Conservation (phyloP, 2,329 filamentous ascomycete species). For the Ceratocystis papillata region DNA sequence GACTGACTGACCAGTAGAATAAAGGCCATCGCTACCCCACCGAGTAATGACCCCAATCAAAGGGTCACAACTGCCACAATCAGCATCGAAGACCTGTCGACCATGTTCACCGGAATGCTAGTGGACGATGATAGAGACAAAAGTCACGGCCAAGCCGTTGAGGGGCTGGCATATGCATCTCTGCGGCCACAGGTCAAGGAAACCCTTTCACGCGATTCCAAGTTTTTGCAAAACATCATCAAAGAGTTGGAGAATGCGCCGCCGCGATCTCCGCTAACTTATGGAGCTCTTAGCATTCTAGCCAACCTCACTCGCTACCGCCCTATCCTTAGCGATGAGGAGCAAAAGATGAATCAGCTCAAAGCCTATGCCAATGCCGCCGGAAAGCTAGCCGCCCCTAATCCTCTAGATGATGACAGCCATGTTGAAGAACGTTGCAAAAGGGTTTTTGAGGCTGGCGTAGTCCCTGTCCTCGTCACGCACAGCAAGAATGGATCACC, state of each 20-base stretch:
- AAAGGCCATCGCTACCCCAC: slow-evolving; percentile 44
- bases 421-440: slow-evolving; percentile 67
- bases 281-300: slow-evolving; percentile 77
- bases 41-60: slow-evolving; percentile 34
- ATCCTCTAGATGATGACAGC: slow-evolving; percentile 64
- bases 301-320: slow-evolving; percentile 74
- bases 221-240: slow-evolving; percentile 60
- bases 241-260: slow-evolving; percentile 48
- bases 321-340: slow-evolving; percentile 71
- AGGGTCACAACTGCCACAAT: slow-evolving; percentile 45
- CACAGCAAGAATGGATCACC: slow-evolving; percentile 63
- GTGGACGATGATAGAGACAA: slow-evolving; percentile 37
- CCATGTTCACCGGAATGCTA: slow-evolving; percentile 56
- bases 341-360: slow-evolving; percentile 81
- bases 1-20: slow-evolving; percentile 38
- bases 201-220: slow-evolving; percentile 55
- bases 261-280: slow-evolving; percentile 60
- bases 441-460: slow-evolving; percentile 64
- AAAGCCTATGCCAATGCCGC: slow-evolving; percentile 88
- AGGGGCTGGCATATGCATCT: slow-evolving; percentile 86
- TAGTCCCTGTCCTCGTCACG: slow-evolving; percentile 65
- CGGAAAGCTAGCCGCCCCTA: slow-evolving; percentile 50
- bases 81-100: slow-evolving; percentile 54
- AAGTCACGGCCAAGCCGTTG: slow-evolving; percentile 53
- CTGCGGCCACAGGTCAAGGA: slow-evolving; percentile 80